These are phyloP conservation scores for Eucalyptus brandiana DNA, from an alignment of 345 rosid species.

Conservation along the genomic window DNA sequence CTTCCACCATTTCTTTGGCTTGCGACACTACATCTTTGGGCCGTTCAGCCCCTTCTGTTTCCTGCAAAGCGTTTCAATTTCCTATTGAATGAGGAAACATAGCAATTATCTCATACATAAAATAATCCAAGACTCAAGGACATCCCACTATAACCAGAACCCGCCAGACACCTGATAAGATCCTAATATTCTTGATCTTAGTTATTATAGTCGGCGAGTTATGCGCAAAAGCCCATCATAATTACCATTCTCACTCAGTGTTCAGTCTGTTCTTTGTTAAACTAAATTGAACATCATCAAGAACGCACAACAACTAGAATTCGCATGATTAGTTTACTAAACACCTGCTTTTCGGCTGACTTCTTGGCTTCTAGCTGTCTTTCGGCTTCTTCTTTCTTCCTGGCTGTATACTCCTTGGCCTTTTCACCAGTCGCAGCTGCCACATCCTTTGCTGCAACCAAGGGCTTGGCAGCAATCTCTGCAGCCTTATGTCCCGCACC, in stretches of 20 bases:
- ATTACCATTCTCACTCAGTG: not conserved
- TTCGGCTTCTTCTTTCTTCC: conserved; percentile 63
- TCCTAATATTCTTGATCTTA: not conserved
- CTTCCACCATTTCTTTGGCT: not conserved
- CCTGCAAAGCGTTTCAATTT: not conserved
- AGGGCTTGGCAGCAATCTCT: conserved; percentile 51
- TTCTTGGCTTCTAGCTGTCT: conserved; percentile 20
- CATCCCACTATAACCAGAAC: not conserved
- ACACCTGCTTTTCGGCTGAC: conserved; percentile 9
- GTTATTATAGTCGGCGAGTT: not conserved
- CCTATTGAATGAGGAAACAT: not conserved
- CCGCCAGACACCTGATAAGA: not conserved
- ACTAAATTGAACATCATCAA: not conserved
- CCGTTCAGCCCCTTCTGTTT: not conserved
- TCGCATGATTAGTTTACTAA: not conserved
- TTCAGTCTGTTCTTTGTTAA: not conserved
- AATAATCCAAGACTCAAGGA: not conserved
- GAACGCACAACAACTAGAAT: not conserved
- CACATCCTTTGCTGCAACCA: conserved; percentile 44
- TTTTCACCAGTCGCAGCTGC: conserved; percentile 42
- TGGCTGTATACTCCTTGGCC: conserved; percentile 47
- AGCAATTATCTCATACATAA: not conserved
- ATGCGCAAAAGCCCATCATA: not conserved
- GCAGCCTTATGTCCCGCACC: conserved; percentile 45
- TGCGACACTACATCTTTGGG: not conserved